Conservation (phyloP, 1,139 yeast species). For the Taphrina confusa region DNA sequence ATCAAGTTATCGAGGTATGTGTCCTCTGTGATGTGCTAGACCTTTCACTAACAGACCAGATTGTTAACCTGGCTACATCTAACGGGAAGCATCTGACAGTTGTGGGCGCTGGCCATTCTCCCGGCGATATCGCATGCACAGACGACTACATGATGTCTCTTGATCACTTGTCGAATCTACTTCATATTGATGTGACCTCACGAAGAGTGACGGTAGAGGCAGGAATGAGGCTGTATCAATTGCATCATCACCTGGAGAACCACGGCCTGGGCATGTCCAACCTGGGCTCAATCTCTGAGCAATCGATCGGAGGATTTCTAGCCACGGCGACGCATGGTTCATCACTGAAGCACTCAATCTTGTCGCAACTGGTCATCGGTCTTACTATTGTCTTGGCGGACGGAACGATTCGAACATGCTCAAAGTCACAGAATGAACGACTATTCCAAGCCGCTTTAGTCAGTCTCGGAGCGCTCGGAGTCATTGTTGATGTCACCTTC, state of each 20-base stretch:
- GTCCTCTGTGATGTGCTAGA: not conserved
- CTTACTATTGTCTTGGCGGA: slow-evolving; percentile 68
- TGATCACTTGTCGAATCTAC: slow-evolving; percentile 66
- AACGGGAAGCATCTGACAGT: slow-evolving; percentile 70
- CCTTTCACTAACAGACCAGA: slow-evolving; percentile 37
- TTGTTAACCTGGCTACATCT: slow-evolving; percentile 66
- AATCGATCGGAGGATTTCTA: slow-evolving; percentile 88
- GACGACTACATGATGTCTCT: slow-evolving; percentile 84
- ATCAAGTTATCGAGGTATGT: slow-evolving; percentile 25
- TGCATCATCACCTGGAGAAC: slow-evolving; percentile 65
- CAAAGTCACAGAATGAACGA: slow-evolving; percentile 66
- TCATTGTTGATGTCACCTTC: slow-evolving; percentile 83
- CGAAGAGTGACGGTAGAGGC: slow-evolving; percentile 87
- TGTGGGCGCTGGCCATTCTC: slow-evolving; percentile 95
- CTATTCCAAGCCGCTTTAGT: slow-evolving; percentile 81
- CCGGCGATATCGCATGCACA: slow-evolving; percentile 87
- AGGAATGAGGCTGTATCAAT: slow-evolving; percentile 77
- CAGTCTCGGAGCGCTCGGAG: slow-evolving; percentile 88
- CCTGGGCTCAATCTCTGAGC: slow-evolving; percentile 91
- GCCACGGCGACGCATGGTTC: slow-evolving; percentile 98
- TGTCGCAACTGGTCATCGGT: slow-evolving; percentile 82
- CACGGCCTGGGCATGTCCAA: slow-evolving; percentile 81
- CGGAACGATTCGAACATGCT: slow-evolving; percentile 72
- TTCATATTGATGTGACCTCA: slow-evolving; percentile 51
- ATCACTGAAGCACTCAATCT: slow-evolving; percentile 85